Conservation (phyloP, 371 early-diverging fungal species). For the Rhizopus sp. region DNA sequence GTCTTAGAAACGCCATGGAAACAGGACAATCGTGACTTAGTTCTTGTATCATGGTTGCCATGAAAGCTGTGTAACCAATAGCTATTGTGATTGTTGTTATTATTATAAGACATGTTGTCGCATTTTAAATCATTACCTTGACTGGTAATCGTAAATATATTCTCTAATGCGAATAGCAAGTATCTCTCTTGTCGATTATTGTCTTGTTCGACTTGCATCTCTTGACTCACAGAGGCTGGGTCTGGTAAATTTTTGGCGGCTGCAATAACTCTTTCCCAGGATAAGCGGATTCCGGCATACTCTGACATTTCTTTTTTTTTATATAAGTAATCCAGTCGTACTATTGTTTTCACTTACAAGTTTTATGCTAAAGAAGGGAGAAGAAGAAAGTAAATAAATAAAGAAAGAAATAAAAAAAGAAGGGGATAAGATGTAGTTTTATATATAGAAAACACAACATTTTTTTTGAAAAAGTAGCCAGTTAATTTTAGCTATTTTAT, state of each 20-base stretch:
- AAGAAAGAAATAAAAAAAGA: too few species aligned
- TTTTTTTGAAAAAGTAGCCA: too few species aligned
- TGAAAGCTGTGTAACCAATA: slow-evolving; percentile 37
- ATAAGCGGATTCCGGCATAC: slow-evolving; percentile 12
- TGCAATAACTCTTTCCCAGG: slow-evolving; percentile 13
- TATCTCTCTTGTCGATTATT: neutral
- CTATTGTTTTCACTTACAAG: neutral
- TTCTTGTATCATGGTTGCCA: slow-evolving; percentile 26
- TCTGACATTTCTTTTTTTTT: neutral
- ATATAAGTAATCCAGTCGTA: neutral
- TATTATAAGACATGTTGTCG: neutral
- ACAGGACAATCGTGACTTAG: slow-evolving; percentile 43
- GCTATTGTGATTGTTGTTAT: slow-evolving; percentile 14
- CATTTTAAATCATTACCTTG: slow-evolving; percentile 10
- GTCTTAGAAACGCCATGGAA: slow-evolving; percentile 54
- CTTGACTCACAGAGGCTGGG: slow-evolving; percentile 1
- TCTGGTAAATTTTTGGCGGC: slow-evolving; percentile 16
- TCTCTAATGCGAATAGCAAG: slow-evolving; percentile 16
- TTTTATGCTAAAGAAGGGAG: neutral
- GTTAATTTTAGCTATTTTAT: too few species aligned
- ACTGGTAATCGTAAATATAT: slow-evolving; percentile 17
- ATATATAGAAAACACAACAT: too few species aligned
- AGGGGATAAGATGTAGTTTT: neutral
- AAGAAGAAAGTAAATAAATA: too few species aligned
- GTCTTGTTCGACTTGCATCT: neutral